Evolutionary conservation across 169 alveolate species (phyloP).

Genomic region (Cryptosporidium andersoni): DNA sequence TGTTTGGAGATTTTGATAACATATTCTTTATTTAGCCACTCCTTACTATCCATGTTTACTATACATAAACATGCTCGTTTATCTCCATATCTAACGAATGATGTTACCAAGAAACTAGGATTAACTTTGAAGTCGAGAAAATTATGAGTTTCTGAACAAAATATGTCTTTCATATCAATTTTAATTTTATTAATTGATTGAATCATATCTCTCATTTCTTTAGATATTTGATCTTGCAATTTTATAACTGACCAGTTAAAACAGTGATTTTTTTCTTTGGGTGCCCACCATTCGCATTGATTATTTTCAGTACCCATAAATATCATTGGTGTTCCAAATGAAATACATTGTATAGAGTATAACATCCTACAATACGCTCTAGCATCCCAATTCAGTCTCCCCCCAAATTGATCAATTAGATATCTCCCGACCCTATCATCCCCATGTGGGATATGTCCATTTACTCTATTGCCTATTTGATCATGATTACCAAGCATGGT

Average conservation of each 20-base stretch:
- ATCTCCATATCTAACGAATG: conserved; percentile 25
- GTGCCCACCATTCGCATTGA: conserved; percentile 76
- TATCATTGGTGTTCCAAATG: conserved; percentile 74
- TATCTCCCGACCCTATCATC: conserved; percentile 72
- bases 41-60: conserved; percentile 52
- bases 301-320: conserved; percentile 75
- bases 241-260: conserved; percentile 72
- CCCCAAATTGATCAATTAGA: conserved; percentile 72
- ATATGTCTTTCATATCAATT: conserved; percentile 7
- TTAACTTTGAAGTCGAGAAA: conserved; percentile 28
- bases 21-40: conserved; percentile 69
- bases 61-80: conserved; percentile 42
- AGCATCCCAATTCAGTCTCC: conserved; percentile 73
- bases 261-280: conserved; percentile 21
- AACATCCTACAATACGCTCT: conserved; percentile 75
- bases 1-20: conserved; percentile 8
- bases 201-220: conserved; percentile 72
- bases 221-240: conserved; percentile 30
- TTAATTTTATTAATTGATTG: conserved; percentile 12
- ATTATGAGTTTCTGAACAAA: conserved; percentile 17
- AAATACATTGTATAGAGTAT: conserved; percentile 68
- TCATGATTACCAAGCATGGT: conserved; percentile 77
- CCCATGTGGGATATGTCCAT: conserved; percentile 42
- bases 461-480: conserved; percentile 73
- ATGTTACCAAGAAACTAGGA: neutral